phyloP scores from a whole-genome alignment of 2,329 filamentous ascomycete genomes.

The Aureobasidium sp. region DNA sequence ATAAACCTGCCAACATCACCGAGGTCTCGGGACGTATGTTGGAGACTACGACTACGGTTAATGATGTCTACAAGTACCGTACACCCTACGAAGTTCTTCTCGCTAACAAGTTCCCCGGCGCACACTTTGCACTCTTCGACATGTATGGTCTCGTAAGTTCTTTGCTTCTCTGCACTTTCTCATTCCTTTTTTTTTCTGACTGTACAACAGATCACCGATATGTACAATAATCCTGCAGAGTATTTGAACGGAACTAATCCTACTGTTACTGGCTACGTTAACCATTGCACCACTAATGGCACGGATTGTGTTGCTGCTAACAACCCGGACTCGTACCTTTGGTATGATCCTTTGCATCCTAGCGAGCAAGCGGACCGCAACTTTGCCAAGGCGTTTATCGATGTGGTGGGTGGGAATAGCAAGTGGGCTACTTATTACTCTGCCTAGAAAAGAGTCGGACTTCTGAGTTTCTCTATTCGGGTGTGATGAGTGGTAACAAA shows the following conservation, averaged over 20 bases:
- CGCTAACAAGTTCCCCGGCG: conserved; percentile 42
- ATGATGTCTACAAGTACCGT: conserved; percentile 46
- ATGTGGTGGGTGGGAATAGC: conserved; percentile 46
- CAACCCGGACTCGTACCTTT: conserved; percentile 57
- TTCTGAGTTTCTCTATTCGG: no score
- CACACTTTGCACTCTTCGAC: conserved; percentile 60
- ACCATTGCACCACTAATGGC: conserved; percentile 44
- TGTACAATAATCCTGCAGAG: conserved; percentile 51
- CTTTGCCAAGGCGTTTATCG: conserved; percentile 51
- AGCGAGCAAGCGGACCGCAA: conserved; percentile 55
- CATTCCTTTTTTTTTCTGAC: background rate
- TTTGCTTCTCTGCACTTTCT: background rate
- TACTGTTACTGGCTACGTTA: conserved; percentile 54
- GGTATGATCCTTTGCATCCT: conserved; percentile 70
- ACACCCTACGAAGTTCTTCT: conserved; percentile 42
- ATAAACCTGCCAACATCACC: conserved; percentile 45
- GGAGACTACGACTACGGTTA: conserved; percentile 44
- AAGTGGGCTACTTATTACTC: conserved; percentile 40
- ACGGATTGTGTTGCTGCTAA: conserved; percentile 36
- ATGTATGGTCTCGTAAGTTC: conserved; percentile 51
- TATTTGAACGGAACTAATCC: conserved; percentile 59
- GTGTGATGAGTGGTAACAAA: no score
- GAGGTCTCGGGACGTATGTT: conserved; percentile 46
- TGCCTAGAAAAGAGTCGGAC: background rate
- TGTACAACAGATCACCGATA: conserved; percentile 48